Percentiles rank a stretch among this genome's conserved stretches.
Conservation (phyloP, 768 basidiomycete genomes). For the Russula emetica region DNA sequence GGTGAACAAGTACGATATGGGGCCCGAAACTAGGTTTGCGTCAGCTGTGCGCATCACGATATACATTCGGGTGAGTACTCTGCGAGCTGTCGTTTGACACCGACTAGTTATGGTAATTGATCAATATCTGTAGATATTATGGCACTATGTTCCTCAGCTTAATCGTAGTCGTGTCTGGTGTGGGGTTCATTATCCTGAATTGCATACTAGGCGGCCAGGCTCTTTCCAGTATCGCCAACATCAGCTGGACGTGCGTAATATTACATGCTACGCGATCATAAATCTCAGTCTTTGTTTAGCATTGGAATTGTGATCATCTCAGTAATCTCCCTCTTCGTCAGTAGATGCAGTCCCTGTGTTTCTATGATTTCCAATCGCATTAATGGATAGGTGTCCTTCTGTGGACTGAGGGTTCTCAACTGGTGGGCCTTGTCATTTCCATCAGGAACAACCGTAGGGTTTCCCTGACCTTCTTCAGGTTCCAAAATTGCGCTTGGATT, state of each 20-base stretch:
- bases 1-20: slow-evolving; percentile 49
- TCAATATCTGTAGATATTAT: slow-evolving; percentile 44
- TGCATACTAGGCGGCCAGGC: slow-evolving; percentile 61
- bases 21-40: slow-evolving; percentile 76
- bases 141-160: slow-evolving; percentile 46
- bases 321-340: slow-evolving; percentile 54
- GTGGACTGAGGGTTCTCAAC: slow-evolving; percentile 59
- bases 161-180: slow-evolving; percentile 46
- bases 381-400: slow-evolving; percentile 51
- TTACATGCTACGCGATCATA: background rate
- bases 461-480: slow-evolving; percentile 42
- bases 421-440: slow-evolving; percentile 36
- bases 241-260: slow-evolving; percentile 48
- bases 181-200: slow-evolving; percentile 56
- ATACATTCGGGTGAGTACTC: slow-evolving; percentile 47
- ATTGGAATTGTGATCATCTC: slow-evolving; percentile 81
- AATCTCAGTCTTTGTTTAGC: slow-evolving; percentile 4
- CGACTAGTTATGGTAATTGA: background rate
- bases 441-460: background rate
- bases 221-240: slow-evolving; percentile 46
- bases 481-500: slow-evolving; percentile 70
- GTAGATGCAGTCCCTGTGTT: background rate
- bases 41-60: slow-evolving; percentile 74
- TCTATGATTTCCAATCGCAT: slow-evolving; percentile 1
- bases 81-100: slow-evolving; percentile 22